Conservation (phyloP, 2,329 filamentous ascomycete genomes). For the Fusarium subglutinans region DNA sequence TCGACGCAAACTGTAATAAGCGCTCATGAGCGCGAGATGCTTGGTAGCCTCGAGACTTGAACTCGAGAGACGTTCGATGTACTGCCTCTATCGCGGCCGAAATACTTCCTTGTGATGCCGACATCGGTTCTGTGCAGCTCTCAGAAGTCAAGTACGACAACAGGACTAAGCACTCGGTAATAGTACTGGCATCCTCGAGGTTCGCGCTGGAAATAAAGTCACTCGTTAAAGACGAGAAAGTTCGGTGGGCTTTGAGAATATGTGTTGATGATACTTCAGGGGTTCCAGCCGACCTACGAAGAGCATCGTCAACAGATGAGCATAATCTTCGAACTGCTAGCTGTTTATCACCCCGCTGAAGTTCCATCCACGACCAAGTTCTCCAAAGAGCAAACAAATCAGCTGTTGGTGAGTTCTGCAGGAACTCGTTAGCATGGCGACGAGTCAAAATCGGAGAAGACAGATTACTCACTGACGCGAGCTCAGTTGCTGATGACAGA, state of each 20-base stretch:
- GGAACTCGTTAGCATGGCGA: slow-evolving; percentile 4
- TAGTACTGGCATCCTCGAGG: slow-evolving; percentile 59
- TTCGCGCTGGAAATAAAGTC: slow-evolving; percentile 63
- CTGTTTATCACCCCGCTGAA: slow-evolving; percentile 53
- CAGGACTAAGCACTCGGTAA: slow-evolving; percentile 70
- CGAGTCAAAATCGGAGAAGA: background rate
- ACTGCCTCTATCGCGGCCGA: slow-evolving; percentile 57
- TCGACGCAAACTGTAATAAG: slow-evolving; percentile 74
- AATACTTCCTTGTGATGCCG: slow-evolving; percentile 64
- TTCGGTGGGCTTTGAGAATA: slow-evolving; percentile 63
- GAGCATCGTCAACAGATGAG: slow-evolving; percentile 46
- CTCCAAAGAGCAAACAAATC: slow-evolving; percentile 60
- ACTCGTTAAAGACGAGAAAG: slow-evolving; percentile 63
- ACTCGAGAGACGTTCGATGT: slow-evolving; percentile 53
- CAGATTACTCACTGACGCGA: slow-evolving; percentile 44
- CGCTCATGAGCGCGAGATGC: slow-evolving; percentile 62
- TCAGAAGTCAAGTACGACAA: slow-evolving; percentile 70
- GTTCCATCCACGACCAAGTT: slow-evolving; percentile 74
- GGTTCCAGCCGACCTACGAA: slow-evolving; percentile 22
- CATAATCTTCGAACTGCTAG: slow-evolving; percentile 54
- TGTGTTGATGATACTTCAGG: slow-evolving; percentile 46
- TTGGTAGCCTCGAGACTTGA: slow-evolving; percentile 50
- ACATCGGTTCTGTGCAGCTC: slow-evolving; percentile 55
- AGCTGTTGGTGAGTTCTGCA: slow-evolving; percentile 27
- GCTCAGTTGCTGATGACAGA: slow-evolving; percentile 68